Conservation (phyloP, 2,329 filamentous ascomycete species). For the Ascosphaera acerosa region DNA sequence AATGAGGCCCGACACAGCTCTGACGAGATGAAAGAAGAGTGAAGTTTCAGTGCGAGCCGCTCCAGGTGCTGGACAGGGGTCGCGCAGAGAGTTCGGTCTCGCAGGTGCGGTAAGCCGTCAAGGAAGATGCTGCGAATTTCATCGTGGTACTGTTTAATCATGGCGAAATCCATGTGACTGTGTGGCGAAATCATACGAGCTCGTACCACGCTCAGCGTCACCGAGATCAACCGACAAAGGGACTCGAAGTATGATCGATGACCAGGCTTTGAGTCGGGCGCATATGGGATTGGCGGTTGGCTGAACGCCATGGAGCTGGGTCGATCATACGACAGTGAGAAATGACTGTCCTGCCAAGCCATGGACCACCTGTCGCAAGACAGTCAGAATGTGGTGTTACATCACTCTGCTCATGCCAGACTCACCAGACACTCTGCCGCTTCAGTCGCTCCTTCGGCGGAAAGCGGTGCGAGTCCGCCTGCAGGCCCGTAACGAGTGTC, state of each 20-base stretch:
- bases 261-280: conserved; percentile 22
- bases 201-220: conserved; percentile 31
- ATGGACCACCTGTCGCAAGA: conserved; percentile 33
- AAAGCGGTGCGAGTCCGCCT: conserved; percentile 30
- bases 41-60: conserved; percentile 33
- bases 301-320: conserved; percentile 29
- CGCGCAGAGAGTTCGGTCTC: conserved; percentile 23
- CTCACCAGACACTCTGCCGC: conserved; percentile 21
- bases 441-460: conserved; percentile 23
- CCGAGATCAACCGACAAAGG: conserved; percentile 28
- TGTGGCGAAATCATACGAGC: conserved; percentile 29
- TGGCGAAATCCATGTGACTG: conserved; percentile 26
- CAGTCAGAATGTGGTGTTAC: too few relatives aligned
- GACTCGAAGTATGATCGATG: conserved; percentile 31
- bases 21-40: conserved; percentile 35
- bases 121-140: conserved; percentile 30
- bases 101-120: conserved; percentile 31
- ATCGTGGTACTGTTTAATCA: conserved; percentile 31
- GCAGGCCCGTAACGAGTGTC: conserved; percentile 33
- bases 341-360: conserved; percentile 37
- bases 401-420: too few relatives aligned
- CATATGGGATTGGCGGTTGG: conserved; percentile 25
- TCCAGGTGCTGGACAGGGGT: conserved; percentile 27
- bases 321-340: conserved; percentile 37
- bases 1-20: conserved; percentile 36